Evolutionary conservation across 768 basidiomycete species (phyloP), one percentile per base, ranked within the genome.

Genomic region (Boletus speciosus): DNA sequence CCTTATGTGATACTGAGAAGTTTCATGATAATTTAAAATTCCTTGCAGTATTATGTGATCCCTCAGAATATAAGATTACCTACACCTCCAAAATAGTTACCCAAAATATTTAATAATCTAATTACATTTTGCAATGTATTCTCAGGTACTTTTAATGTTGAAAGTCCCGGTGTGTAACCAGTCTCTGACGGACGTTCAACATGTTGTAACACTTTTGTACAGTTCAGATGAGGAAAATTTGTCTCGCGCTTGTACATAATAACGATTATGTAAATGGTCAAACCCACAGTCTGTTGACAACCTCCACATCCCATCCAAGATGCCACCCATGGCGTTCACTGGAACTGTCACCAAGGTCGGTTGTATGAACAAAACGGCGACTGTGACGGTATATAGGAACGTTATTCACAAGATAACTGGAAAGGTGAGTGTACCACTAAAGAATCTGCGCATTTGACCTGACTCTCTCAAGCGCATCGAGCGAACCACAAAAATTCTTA

Each of bases 291-390:
- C 23, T 21, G 14, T n/a, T 9, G n/a, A 27, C 37, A 23, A 56
- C 14, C 19, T 16, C 14, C 38, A 44, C 44, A 16, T 36, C 11
- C 27, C 27, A 15, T 39, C 39, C 63, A 68, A 58, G 8, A 91
- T 91, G 89, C 85, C 88, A 35, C 89, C 90, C 27, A 85, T 91
- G 82, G 72, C 83, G 15, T 80, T 93, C 59, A 77, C 77, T 23
- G 90, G 90, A 16, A 62, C 83, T 37, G 91, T 93, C 19, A 86
- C 88, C 32, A 92, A 89, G 69, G 86, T 81, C 21, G 90, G 91
- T 9, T 81, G 77, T 60, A 93, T 93, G 90, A 76, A 84, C 51
- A 92, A 91, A 67, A 93, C 90, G 0, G 90, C 80, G 14, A 93
- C 91, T 0, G 90, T 93, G 45, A 85, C 87, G 1, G 89, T 93